Evolutionary conservation across 345 rosid genomes (phyloP), one percentile per base, ranked within the genome.

Genomic region (Noccaea caerulescens): DNA sequence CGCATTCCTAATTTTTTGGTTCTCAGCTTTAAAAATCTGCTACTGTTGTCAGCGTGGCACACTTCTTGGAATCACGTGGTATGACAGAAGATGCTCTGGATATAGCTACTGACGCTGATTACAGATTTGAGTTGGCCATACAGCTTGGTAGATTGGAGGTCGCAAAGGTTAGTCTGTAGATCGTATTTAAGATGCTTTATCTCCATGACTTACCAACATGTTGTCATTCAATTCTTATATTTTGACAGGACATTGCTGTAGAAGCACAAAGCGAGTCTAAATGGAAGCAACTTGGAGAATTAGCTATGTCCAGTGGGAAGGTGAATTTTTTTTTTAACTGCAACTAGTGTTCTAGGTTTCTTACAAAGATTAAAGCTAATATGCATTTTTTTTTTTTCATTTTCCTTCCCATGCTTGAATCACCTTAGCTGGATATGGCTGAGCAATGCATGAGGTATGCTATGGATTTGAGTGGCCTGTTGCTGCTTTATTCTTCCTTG

Each of bases 391-490:
- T 59, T 25, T 51, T 51, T 51, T 52, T 39, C 43, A 45, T 45
- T 45, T 37, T 57, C 51, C 57, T 41, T 69, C 60, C 62, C 57
- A 23, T 66, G 32, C 45, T 72, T 77, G 50, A 74, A 55, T 55
- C 53, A 66, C 58, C 80, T 82, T 89, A 93, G 98, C 75, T 93
- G 77, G 91, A 80, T 72, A 88, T 91, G 98, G 98, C 98, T 50
- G 97, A 91, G 80, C 91, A 86, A 42, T 93, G 97, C 82, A 87
- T 93, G 98, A 83, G 77, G 72, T 79, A 80, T 65, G 98, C 98
- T 39, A 78, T 72, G 82, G 98, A 93, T 78, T 84, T 93, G 87
- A 93, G 98, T 85, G 98, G 98, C 63, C 82, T 93, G 60, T 76
- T 93, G 69, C 84, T 93, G 65, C 93, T 93, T n/a, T 91, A 93